Evolutionary conservation across 495 filamentous ascomycete species (phyloP), one percentile per base, ranked within the genome.

Genomic region (Recurvomyces mirabilis): DNA sequence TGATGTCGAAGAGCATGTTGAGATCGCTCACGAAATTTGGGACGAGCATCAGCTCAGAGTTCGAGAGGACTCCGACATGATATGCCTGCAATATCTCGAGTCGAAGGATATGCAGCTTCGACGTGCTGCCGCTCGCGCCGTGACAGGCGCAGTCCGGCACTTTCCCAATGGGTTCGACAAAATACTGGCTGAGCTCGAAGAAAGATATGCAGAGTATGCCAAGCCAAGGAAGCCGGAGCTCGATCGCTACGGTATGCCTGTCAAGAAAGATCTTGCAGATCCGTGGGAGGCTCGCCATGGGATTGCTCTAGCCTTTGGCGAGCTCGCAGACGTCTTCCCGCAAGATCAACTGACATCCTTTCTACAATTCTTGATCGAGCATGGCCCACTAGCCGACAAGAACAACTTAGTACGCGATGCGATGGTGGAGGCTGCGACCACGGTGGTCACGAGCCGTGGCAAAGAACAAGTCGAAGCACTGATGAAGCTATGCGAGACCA

Each of bases 351-450:
- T 93, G 15, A 79, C 89, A 15, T 66, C 70, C 1, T 88, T 95
- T 61, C 69, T 93, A 51, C 69, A 73, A 20, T 94, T 94, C 59
- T 60, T 96, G 29, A 87, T 98, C 53, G 79, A 86, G 38, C 66
- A 77, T 41, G 86, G 87, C 1, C 86, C 89, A 4, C 65, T 96
- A 14, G 77, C 82, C 4, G 91, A 98, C 62, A 71, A 72, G 47
- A 86, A 82, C 59, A 66, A 72, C 22, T 67, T 68, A 7, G 91
- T 98, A 1, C 72, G 91, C 25, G 68, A 78, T 43, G 79, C 91
- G 58, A 95, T 96, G 87, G 75, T 94, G n/a, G 86, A 94, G 17
- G 84, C 87, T 37, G 87, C 88, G 18, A 87, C 81, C 25, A 67
- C 74, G 1, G 75, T 94, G 48, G 84, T 96, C 50, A 75, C 81